A percentile compares a stretch with the other conserved stretches of the same genome.
Evolutionary conservation across 768 basidiomycete genomes (phyloP).

Genomic region (Arthromyces matolae): DNA sequence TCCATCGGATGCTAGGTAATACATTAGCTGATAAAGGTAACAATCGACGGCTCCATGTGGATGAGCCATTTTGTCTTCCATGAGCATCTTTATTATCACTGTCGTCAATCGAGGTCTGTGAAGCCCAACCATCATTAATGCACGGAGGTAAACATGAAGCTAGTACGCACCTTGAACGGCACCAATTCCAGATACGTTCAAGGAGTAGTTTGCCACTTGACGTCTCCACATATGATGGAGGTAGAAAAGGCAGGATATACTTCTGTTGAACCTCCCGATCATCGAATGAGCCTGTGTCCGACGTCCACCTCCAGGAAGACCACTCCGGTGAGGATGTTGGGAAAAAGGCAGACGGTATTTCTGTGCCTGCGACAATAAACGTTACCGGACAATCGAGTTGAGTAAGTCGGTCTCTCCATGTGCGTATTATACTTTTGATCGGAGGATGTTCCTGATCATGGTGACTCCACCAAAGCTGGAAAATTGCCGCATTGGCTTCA

Average conservation of each 20-base stretch:
- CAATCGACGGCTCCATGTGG: too few species aligned
- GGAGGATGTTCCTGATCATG: too few species aligned
- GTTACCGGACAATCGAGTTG: too few species aligned
- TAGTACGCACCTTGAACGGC: too few species aligned
- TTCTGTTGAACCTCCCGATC: neutral
- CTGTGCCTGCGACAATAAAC: neutral
- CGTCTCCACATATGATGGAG: neutral
- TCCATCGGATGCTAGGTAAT: too few species aligned
- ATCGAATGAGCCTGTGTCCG: neutral
- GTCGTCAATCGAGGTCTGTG: neutral
- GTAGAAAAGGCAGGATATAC: neutral
- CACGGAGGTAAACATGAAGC: neutral
- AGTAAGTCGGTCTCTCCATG: too few species aligned
- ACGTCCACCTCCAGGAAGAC: constrained; percentile 1
- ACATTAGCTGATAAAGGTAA: too few species aligned
- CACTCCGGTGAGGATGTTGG: neutral
- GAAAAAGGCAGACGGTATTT: neutral
- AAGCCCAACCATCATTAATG: neutral
- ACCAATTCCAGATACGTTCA: neutral
- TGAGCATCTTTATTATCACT: neutral
- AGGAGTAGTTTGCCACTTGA: neutral
- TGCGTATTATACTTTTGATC: too few species aligned
- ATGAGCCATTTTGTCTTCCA: neutral
- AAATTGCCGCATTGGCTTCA: too few species aligned
- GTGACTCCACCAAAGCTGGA: too few species aligned